Conservation (phyloP, 2,329 filamentous ascomycete species). For the Laburnicola sp. region DNA sequence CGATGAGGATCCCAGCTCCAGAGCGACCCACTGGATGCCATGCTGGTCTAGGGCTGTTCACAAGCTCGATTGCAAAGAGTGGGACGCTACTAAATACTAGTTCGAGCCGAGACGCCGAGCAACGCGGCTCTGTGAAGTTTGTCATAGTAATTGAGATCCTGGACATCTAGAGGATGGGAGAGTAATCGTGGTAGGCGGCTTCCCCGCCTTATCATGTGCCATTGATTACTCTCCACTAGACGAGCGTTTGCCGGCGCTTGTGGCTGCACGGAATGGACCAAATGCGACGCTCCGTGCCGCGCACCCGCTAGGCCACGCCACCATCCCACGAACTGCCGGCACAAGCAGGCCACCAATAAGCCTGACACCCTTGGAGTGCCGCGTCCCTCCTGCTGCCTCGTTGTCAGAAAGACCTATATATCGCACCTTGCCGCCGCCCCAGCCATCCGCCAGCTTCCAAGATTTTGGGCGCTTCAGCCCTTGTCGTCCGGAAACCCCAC, state of each 20-base stretch:
- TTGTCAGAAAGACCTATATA: not conserved
- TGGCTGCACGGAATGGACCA: constrained; percentile 3
- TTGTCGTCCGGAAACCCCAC: not conserved
- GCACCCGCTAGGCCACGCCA: constrained; percentile 1
- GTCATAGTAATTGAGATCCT: constrained; percentile 2
- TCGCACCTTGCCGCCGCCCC: not conserved
- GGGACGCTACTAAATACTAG: not conserved
- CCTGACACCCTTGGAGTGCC: not conserved
- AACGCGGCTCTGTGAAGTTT: constrained; percentile 13
- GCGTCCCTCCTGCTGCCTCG: not conserved
- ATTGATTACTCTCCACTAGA: not conserved
- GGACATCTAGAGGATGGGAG: not conserved
- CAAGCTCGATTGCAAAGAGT: not conserved
- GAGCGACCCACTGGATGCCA: not conserved
- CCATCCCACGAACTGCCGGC: not conserved
- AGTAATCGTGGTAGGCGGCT: not conserved
- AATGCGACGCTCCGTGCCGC: constrained; percentile 11
- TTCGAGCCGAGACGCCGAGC: not conserved
- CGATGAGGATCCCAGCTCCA: constrained; percentile 14
- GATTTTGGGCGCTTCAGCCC: not conserved
- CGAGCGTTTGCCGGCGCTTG: not conserved
- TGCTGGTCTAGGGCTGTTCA: not conserved
- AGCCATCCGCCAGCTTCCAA: not conserved
- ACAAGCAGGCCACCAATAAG: constrained; percentile 4
- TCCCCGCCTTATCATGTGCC: constrained; percentile 3